Percentiles rank a stretch among this genome's conserved stretches.
These are phyloP conservation scores for Termitomyces sp. DNA, from an alignment of 1,284 basidiomycete species.

Conservation along the genomic window DNA sequence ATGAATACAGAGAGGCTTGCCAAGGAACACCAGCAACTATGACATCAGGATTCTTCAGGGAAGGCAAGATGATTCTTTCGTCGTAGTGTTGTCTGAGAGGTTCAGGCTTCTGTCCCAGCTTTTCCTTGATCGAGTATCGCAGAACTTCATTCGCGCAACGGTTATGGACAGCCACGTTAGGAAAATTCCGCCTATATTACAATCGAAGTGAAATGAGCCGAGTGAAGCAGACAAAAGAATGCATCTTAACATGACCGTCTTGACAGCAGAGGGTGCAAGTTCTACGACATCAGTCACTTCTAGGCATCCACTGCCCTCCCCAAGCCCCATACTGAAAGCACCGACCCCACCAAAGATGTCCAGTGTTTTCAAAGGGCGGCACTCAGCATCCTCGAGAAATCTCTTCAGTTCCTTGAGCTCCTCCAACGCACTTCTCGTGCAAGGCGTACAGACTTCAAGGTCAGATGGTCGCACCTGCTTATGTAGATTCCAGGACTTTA, in stretches of 20 bases:
- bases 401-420: constrained; percentile 25
- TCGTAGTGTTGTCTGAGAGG: constrained; percentile 35
- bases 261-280: constrained; percentile 64
- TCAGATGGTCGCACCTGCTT: constrained; percentile 26
- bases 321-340: constrained; percentile 56
- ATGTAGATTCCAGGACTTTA: constrained; percentile 35
- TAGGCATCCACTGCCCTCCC: constrained; percentile 43
- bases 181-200: constrained; percentile 38
- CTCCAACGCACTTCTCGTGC: constrained; percentile 32
- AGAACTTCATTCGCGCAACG: constrained; percentile 61
- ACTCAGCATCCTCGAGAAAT: constrained; percentile 26
- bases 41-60: constrained; percentile 43
- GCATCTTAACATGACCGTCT: constrained; percentile 47
- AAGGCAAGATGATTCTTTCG: constrained; percentile 31
- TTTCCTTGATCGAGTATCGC: constrained; percentile 45
- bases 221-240: neutral
- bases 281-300: constrained; percentile 62
- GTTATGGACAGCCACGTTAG: constrained; percentile 32
- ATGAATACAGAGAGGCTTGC: constrained; percentile 31
- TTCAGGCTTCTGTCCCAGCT: constrained; percentile 32
- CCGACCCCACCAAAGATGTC: constrained; percentile 67
- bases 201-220: neutral
- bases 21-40: constrained; percentile 72
- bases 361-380: constrained; percentile 39
- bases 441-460: constrained; percentile 41